phyloP scores from a whole-genome alignment of 768 basidiomycete species.

The Xerocomus potaroensis region DNA sequence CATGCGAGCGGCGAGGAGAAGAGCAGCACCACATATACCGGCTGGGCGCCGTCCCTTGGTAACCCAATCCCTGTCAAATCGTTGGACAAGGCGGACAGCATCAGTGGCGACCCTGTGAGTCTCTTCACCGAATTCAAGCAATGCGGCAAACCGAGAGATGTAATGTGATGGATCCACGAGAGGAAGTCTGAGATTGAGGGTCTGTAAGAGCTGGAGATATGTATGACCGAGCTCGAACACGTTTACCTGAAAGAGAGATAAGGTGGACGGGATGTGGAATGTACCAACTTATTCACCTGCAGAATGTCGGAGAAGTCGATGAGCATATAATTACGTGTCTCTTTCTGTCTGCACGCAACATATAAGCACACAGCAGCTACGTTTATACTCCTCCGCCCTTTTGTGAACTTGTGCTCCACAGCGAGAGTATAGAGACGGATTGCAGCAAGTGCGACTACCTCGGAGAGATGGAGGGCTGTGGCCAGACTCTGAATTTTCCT shows the following conservation, averaged over 20 bases:
- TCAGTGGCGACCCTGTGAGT: slow-evolving; percentile 89
- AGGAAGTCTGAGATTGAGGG: slow-evolving; percentile 78
- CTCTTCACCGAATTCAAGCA: slow-evolving; percentile 95
- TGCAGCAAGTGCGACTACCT: slow-evolving; percentile 75
- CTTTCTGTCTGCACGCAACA: slow-evolving; percentile 86
- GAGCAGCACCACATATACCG: slow-evolving; percentile 94
- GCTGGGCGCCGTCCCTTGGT: slow-evolving; percentile 91
- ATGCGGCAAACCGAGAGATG: slow-evolving; percentile 89
- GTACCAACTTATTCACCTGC: slow-evolving; percentile 46
- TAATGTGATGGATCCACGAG: slow-evolving; percentile 95
- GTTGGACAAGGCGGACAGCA: slow-evolving; percentile 87
- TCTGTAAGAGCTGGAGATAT: slow-evolving; percentile 90
- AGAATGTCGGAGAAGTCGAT: slow-evolving; percentile 98
- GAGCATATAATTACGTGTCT: slow-evolving; percentile 92
- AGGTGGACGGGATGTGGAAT: not conserved
- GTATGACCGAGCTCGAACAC: slow-evolving; percentile 96
- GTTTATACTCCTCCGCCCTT: slow-evolving; percentile 87
- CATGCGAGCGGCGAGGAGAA: slow-evolving; percentile 95
- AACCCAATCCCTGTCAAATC: slow-evolving; percentile 98
- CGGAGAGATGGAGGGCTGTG: slow-evolving; percentile 70
- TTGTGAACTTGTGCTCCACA: slow-evolving; percentile 90
- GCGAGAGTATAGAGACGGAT: slow-evolving; percentile 89
- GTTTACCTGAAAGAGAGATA: slow-evolving; percentile 62
- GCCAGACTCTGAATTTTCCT: slow-evolving; percentile 83
- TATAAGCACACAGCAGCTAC: slow-evolving; percentile 97